Evolutionary conservation across 306 rosid genomes (phyloP), one percentile per base, ranked within the genome.

Genomic region (Crataegus laevigata): DNA sequence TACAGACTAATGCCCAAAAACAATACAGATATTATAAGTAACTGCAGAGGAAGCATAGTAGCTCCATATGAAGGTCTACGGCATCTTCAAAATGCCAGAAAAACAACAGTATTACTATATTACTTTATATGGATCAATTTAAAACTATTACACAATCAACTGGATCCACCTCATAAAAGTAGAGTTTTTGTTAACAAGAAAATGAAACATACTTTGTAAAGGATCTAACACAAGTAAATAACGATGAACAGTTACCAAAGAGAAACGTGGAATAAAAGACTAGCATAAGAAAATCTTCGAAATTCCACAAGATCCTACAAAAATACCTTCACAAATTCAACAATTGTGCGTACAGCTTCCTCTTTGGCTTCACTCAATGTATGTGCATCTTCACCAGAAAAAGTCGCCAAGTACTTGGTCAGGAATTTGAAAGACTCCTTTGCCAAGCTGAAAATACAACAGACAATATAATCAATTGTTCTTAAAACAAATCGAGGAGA

Each of bases 301-400:
- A 68, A 36, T 69, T 61, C 61, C 18, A 40, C 0, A 55, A 64
- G 69, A 73, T 61, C 59, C 30, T 57, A 67, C 55, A 28, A 47
- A 47, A 15, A 61, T 90, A 92, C 99, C 89, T 81, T 96, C 70
- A 96, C 94, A 86, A 92, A 96, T 40, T 92, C 98, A 50, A 92
- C 85, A 82, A 96, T 80, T 29, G 98, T 88, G 75, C 67, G 89
- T 19, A 87, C 92, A 79, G 98, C 98, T 82, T 88, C 98, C 82
- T 92, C 98, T 85, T 90, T 96, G 26, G 98, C 97, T 84, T 90
- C 92, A 75, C 75, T 75, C 83, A 96, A 81, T 55, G 73, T 83
- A 67, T 83, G 17, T 25, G 83, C 86, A 65, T 96, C 99, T 82
- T 96, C 97, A 74, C 84, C 92, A 32, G 84, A 71, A 86, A 92